These are phyloP conservation scores for Xylaria sp. DNA, from an alignment of 2,329 filamentous ascomycete genomes.

Conservation along the genomic window DNA sequence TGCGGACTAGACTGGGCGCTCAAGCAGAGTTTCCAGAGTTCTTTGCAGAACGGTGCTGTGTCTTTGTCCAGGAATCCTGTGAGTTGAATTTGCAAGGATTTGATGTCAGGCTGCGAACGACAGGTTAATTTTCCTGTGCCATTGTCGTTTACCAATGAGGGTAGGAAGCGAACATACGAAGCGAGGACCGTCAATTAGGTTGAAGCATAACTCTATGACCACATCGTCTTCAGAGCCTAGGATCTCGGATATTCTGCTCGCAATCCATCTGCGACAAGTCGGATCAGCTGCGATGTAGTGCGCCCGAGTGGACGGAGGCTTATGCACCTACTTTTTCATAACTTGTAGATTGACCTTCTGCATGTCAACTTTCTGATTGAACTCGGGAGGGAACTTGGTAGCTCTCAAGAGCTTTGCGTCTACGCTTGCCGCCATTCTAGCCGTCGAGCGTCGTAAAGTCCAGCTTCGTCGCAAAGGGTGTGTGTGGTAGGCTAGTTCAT, in stretches of 20 bases:
- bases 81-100: slow-evolving; percentile 91
- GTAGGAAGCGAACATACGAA: slow-evolving; percentile 31
- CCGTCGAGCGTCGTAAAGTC: not conserved
- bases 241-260: slow-evolving; percentile 85
- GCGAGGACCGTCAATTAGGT: slow-evolving; percentile 39
- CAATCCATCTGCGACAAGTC: slow-evolving; percentile 80
- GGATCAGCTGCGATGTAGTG: slow-evolving; percentile 33
- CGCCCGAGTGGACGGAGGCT: slow-evolving; percentile 5
- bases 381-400: slow-evolving; percentile 94
- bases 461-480: not conserved
- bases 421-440: slow-evolving; percentile 79
- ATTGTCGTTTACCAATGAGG: not conserved
- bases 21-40: slow-evolving; percentile 90
- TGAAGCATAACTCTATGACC: slow-evolving; percentile 82
- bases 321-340: slow-evolving; percentile 85
- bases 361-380: slow-evolving; percentile 96
- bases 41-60: slow-evolving; percentile 87
- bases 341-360: slow-evolving; percentile 96
- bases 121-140: slow-evolving; percentile 19
- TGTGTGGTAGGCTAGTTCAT: not conserved
- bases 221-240: slow-evolving; percentile 95
- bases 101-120: slow-evolving; percentile 83
- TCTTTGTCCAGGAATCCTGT: slow-evolving; percentile 96
- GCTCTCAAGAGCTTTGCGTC: slow-evolving; percentile 89
- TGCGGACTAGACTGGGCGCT: slow-evolving; percentile 90